Evolutionary conservation across 331 rosid species (phyloP), one percentile per base, ranked within the genome.

Genomic region (Malus hybrid): DNA sequence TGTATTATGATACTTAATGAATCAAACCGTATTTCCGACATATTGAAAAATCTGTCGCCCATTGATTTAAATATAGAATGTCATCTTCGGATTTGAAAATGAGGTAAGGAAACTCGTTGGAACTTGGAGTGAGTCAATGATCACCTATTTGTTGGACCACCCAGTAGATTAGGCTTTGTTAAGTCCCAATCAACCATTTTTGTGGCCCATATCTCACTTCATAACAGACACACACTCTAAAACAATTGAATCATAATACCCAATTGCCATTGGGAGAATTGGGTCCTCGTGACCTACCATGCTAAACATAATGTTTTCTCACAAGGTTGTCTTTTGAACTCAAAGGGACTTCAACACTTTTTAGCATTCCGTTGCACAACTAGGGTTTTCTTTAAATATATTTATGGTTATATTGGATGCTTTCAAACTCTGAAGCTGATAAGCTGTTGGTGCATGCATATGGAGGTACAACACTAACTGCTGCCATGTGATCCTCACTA

Each of bases 141-240:
- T 81, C 83, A 66, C 69, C 55, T 69, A 57, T 27, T 55, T 36
- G 34, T 52, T 73, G 86, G 89, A 65, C 77, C 84, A 83, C 27
- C 60, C 10, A 48, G 20, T 63, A 65, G 50, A 46, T 77, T 67
- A 67, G 61, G 65, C 60, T 46, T 0, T 69, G 68, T 75, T 39
- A n/a, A 60, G 78, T 86, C 80, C 69, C 76, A 69, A 76, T 78
- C 85, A 69, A 39, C 15, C 19, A 66, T 18, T 71, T 70, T 55
- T 39, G 78, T 46, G 73, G 76, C 78, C 83, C 81, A 31, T 82
- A 62, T 66, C 73, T 48, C 29, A 33, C 70, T 50, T 76, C 57
- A 44, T 19, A 19, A 10, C 54, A 15, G 3, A 36, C 56, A 36
- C 55, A 59, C 48, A 64, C 57, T 39, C 63, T 4, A 31, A 16